Conservation (phyloP, 2,329 filamentous ascomycete genomes). For the Ascochyta rabiei region DNA sequence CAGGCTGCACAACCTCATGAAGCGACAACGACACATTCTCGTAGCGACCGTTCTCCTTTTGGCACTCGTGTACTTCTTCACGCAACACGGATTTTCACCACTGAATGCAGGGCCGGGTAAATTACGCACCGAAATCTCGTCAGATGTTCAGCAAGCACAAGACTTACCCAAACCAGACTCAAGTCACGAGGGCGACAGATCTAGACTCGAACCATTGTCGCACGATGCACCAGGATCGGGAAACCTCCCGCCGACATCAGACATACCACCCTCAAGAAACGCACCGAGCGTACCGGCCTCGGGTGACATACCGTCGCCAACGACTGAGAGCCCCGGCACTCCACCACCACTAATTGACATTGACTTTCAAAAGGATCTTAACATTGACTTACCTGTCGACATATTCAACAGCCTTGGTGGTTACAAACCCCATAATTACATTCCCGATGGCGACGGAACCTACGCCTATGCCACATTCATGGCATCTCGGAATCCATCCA, state of each 20-base stretch:
- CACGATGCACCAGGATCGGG: background rate
- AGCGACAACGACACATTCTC: conserved; percentile 6
- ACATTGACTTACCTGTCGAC: conserved; percentile 27
- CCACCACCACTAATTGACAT: conserved; percentile 22
- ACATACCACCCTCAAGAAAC: background rate
- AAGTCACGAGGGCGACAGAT: background rate
- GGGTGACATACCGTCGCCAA: background rate
- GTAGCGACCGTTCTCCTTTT: conserved; percentile 7
- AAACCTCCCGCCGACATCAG: background rate
- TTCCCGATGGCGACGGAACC: conserved; percentile 17
- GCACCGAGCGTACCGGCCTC: background rate
- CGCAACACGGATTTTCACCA: background rate
- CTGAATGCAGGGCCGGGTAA: background rate
- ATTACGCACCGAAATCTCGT: background rate
- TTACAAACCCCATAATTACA: conserved; percentile 35
- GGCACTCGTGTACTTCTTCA: conserved; percentile 9
- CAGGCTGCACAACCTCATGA: conserved; percentile 3
- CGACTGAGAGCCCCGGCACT: background rate
- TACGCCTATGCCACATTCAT: conserved; percentile 45
- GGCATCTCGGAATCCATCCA: conserved; percentile 36
- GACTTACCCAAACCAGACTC: background rate
- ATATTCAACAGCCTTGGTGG: conserved; percentile 21
- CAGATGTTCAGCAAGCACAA: background rate
- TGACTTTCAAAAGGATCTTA: conserved; percentile 38
- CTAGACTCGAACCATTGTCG: background rate